Conservation (phyloP, 768 basidiomycete genomes). For the Mycena metata region DNA sequence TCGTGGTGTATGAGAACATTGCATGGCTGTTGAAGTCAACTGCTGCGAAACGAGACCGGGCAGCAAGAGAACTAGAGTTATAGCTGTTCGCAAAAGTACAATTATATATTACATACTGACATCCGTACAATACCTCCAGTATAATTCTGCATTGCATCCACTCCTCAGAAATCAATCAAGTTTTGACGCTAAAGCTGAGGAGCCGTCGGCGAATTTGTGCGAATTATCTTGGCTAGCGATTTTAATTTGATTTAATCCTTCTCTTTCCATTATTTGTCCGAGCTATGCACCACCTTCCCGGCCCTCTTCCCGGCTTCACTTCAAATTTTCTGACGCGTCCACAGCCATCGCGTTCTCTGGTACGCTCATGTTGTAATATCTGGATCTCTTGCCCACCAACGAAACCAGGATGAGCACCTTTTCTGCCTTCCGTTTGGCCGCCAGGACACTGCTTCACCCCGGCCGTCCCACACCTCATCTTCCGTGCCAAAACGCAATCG, state of each 20-base stretch:
- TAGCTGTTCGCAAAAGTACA: slow-evolving; percentile 23
- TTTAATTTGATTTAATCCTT: no score
- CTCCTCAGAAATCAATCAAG: neutral
- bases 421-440: slow-evolving; percentile 36
- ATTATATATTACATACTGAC: slow-evolving; percentile 1
- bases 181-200: no score
- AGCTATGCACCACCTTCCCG: neutral
- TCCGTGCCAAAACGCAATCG: slow-evolving; percentile 5
- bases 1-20: slow-evolving; percentile 96
- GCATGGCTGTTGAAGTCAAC: slow-evolving; percentile 83
- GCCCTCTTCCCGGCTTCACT: no score
- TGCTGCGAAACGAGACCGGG: slow-evolving; percentile 64
- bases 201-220: no score
- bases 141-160: slow-evolving; percentile 20
- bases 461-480: slow-evolving; percentile 5
- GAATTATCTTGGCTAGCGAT: no score
- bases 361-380: neutral
- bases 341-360: neutral
- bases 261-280: no score
- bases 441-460: slow-evolving; percentile 29
- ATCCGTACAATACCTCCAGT: slow-evolving; percentile 19
- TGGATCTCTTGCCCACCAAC: neutral
- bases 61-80: slow-evolving; percentile 2
- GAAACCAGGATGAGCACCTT: slow-evolving; percentile 38
- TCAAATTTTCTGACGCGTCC: neutral